Percentiles rank a stretch among this genome's conserved stretches.
phyloP scores from a whole-genome alignment of 225 moss, liverwort and hornwort genomes.

The Sphagnum contortum region DNA sequence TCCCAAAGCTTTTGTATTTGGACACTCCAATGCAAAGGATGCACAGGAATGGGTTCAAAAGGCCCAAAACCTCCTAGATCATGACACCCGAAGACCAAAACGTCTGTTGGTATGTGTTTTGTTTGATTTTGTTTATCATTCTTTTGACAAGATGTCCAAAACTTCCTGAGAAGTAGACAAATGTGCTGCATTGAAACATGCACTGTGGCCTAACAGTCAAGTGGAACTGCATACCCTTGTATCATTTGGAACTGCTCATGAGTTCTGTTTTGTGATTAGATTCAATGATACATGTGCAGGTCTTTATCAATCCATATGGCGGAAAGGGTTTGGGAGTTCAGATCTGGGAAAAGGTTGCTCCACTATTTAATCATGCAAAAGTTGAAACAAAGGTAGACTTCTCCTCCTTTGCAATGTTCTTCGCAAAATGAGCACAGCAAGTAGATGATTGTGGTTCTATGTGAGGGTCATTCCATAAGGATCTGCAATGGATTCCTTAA shows the following conservation, averaged over 20 bases:
- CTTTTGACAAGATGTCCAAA: background rate
- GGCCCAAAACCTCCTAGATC: conserved; percentile 37
- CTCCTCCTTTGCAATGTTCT: background rate
- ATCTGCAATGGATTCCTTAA: too few species aligned
- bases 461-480: too few species aligned
- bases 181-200: background rate
- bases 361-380: conserved; percentile 66
- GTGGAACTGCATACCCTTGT: too few species aligned
- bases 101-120: conserved; percentile 51
- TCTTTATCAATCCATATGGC: conserved; percentile 79
- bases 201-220: conserved; percentile 4
- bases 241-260: too few species aligned
- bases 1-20: conserved; percentile 23
- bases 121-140: background rate
- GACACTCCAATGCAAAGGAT: conserved; percentile 18
- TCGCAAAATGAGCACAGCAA: background rate
- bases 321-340: conserved; percentile 59
- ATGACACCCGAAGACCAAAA: conserved; percentile 57
- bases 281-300: conserved; percentile 36
- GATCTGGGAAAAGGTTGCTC: conserved; percentile 58
- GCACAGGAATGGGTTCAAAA: conserved; percentile 42
- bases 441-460: background rate
- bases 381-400: conserved; percentile 52
- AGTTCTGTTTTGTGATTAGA: background rate
- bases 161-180: background rate